Evolutionary conservation across 306 rosid species (phyloP).

Genomic region (Phaseolus lunatus): DNA sequence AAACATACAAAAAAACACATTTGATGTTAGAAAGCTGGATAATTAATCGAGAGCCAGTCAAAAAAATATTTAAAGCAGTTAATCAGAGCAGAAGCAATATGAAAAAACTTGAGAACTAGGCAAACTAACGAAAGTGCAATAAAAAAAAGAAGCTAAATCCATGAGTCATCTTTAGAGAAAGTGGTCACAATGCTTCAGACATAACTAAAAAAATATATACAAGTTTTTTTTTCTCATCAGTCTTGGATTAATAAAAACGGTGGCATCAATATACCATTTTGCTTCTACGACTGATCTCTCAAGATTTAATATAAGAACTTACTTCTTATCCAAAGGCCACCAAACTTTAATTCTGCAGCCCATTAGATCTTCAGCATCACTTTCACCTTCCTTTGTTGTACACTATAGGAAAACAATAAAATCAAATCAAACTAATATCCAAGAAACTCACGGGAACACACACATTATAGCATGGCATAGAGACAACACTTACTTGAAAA

Average conservation of each 20-base stretch:
- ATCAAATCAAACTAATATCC: slow-evolving; percentile 44
- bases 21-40: slow-evolving; percentile 13
- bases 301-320: slow-evolving; percentile 43
- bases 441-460: slow-evolving; percentile 32
- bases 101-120: slow-evolving; percentile 19
- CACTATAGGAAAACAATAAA: slow-evolving; percentile 54
- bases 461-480: slow-evolving; percentile 32
- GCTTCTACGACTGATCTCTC: slow-evolving; percentile 35
- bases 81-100: slow-evolving; percentile 29
- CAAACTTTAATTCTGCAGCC: slow-evolving; percentile 96
- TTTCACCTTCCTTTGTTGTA: slow-evolving; percentile 69
- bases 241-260: background rate
- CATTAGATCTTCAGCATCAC: slow-evolving; percentile 73
- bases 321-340: slow-evolving; percentile 99
- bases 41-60: slow-evolving; percentile 31
- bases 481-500: slow-evolving; percentile 21
- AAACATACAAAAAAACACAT: background rate
- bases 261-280: slow-evolving; percentile 24
- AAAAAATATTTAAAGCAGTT: slow-evolving; percentile 19
- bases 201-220: slow-evolving; percentile 2
- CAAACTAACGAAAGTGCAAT: slow-evolving; percentile 5
- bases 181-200: slow-evolving; percentile 35
- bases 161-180: slow-evolving; percentile 6
- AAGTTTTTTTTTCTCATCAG: background rate
- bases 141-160: slow-evolving; percentile 25